Base-by-base conservation (phyloP, 73 alveolate genomes). In the Paramecium octaurelia region DNA sequence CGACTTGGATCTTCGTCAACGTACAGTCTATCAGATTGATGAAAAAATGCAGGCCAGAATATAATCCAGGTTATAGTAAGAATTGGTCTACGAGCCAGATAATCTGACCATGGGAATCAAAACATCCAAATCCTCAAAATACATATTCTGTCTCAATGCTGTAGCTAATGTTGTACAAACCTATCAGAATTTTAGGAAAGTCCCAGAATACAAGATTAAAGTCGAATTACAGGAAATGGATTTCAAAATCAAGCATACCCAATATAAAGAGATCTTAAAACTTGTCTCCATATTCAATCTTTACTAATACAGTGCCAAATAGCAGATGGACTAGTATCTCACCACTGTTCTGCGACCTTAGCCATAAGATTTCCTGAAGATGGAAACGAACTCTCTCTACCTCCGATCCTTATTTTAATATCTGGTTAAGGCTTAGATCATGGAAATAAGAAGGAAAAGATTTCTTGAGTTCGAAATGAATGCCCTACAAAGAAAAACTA, bases 211-310 rank as follows among this genome's bases (percentile, higher is more conserved):
- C 31, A 44, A 42, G 24, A 80, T 80, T 44, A 80, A 80, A 31
- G 73, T 80, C 4, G 91, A 80, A 80, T 46, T 80, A 80, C 50
- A 80, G 14, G 91, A 42, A 24, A 80, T 80, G 91, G 91, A 80
- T 46, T 80, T 80, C n/a, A 80, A 80, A 46, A 80, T 80, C 8
- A 43, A 80, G 24, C 76, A 80, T 35, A 44, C 91, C 46, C 20
- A 80, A 44, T 42, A 44, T 24, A 21, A 80, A 8, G 76, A 80
- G 24, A 80, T 80, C 10, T 42, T 80, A 24, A 80, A 80, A 80
- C 46, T 80, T 21, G 43, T 80, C 24, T 42, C 48, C 18, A 24
- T 80, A 6, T 80, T 80, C 57, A 80, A 42, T 44, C 64, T 31
- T 10, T 80, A 80, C 14, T 43, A 80, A 80, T 80, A 80, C 50